Percentiles rank a stretch among this genome's conserved stretches.
Evolutionary conservation across 75 land plant genomes (phyloP).

Genomic region (Ceratopteris richardii): DNA sequence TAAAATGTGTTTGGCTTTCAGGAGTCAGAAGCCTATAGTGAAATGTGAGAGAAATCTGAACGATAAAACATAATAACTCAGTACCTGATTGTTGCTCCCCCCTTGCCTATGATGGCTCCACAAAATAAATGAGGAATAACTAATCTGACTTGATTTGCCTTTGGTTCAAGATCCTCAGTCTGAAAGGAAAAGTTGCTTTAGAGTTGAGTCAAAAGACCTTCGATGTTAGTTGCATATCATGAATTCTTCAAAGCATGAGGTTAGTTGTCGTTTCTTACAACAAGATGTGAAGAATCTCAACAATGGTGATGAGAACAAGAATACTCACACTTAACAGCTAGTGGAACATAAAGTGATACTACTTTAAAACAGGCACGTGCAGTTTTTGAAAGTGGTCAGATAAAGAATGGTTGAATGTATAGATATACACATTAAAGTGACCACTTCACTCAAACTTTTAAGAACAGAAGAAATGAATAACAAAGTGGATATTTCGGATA

Average conservation of each 20-base stretch:
- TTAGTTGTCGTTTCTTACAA: background rate
- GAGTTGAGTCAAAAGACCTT: background rate
- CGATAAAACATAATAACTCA: no score
- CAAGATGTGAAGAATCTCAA: background rate
- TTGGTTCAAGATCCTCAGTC: conserved; percentile 7
- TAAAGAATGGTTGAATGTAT: no score
- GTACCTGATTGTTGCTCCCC: conserved; percentile 25
- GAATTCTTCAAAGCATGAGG: background rate
- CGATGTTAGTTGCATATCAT: background rate
- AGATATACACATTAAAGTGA: no score
- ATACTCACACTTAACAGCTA: no score
- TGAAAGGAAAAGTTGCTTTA: background rate
- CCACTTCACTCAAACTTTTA: background rate
- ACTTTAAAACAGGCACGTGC: no score
- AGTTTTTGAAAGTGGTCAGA: no score
- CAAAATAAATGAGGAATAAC: conserved; percentile 14
- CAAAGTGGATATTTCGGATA: background rate
- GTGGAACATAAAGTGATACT: no score
- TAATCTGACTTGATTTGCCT: conserved; percentile 14
- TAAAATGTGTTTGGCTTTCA: no score
- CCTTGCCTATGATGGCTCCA: conserved; percentile 27
- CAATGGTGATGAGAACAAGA: background rate
- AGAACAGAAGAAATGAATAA: background rate
- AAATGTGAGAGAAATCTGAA: no score
- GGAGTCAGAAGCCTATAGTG: no score